Conservation (phyloP, 352 stramenopile genomes). For the Phytophthora multivora region DNA sequence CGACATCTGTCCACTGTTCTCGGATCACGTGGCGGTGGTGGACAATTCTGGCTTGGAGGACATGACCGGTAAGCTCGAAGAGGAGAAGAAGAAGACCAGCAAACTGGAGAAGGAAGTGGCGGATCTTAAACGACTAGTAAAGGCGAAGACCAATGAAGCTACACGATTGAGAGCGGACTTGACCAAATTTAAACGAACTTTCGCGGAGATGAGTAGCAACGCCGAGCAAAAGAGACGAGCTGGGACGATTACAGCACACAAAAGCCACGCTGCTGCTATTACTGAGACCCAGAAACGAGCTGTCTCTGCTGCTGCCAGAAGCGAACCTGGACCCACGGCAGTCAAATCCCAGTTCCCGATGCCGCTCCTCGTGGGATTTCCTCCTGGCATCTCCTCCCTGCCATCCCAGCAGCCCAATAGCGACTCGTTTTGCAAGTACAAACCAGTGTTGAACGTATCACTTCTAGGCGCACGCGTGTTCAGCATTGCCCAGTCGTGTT, state of each 20-base stretch:
- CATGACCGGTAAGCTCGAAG: conserved; percentile 63
- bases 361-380: no score
- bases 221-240: conserved; percentile 11
- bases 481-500: conserved; percentile 49
- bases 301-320: not conserved
- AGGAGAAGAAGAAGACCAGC: conserved; percentile 50
- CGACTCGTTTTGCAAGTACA: conserved; percentile 43
- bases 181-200: conserved; percentile 35
- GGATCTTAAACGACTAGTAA: conserved; percentile 43
- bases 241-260: not conserved
- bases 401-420: not conserved
- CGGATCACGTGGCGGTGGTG: conserved; percentile 73
- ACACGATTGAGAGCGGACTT: conserved; percentile 30
- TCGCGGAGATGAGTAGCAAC: conserved; percentile 31
- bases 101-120: conserved; percentile 57
- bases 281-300: not conserved
- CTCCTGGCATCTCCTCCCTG: conserved; percentile 1
- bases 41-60: conserved; percentile 71
- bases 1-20: conserved; percentile 70
- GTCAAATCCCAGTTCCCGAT: no score
- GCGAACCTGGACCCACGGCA: no score
- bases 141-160: conserved; percentile 29
- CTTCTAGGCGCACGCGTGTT: conserved; percentile 61
- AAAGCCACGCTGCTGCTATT: not conserved
- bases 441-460: conserved; percentile 37